Evolutionary conservation across 2,329 filamentous ascomycete species (phyloP).

Genomic region (Zymoseptoria brevis): DNA sequence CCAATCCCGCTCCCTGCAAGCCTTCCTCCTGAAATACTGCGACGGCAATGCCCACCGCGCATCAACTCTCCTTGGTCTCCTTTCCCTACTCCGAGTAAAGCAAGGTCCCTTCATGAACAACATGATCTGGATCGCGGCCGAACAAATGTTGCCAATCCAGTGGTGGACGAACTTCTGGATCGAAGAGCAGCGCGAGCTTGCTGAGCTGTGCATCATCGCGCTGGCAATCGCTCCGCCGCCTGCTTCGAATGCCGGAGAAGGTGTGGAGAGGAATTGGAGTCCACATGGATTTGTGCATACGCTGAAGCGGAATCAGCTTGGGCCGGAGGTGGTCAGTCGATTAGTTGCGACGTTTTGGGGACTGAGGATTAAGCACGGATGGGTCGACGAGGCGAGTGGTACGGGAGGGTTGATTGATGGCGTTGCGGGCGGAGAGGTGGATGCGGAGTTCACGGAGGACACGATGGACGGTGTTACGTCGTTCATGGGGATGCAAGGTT

Average conservation of each 20-base stretch:
- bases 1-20: slow-evolving; percentile 17
- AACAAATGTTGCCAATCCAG: slow-evolving; percentile 18
- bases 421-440: slow-evolving; percentile 1
- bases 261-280: slow-evolving; percentile 19
- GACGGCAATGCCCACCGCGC: slow-evolving; percentile 14
- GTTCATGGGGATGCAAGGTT: slow-evolving; percentile 4
- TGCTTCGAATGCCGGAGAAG: slow-evolving; percentile 5
- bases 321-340: slow-evolving; percentile 15
- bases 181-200: slow-evolving; percentile 17
- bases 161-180: slow-evolving; percentile 23
- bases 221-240: slow-evolving; percentile 12
- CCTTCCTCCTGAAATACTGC: slow-evolving; percentile 20
- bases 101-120: slow-evolving; percentile 18
- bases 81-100: slow-evolving; percentile 19
- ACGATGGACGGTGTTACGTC: slow-evolving; percentile 4
- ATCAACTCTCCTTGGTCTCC: slow-evolving; percentile 13
- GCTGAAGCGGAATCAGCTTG: slow-evolving; percentile 18
- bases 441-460: slow-evolving; percentile 13
- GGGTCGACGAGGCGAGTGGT: slow-evolving; percentile 15
- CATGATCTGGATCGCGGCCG: slow-evolving; percentile 20
- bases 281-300: slow-evolving; percentile 19
- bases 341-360: slow-evolving; percentile 17
- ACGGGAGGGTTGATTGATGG: slow-evolving; percentile 1
- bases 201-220: slow-evolving; percentile 18
- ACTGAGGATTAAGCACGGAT: slow-evolving; percentile 19